Evolutionary conservation across 768 basidiomycete genomes (phyloP), one percentile per base, ranked within the genome.

Genomic region (Zangia roseola): DNA sequence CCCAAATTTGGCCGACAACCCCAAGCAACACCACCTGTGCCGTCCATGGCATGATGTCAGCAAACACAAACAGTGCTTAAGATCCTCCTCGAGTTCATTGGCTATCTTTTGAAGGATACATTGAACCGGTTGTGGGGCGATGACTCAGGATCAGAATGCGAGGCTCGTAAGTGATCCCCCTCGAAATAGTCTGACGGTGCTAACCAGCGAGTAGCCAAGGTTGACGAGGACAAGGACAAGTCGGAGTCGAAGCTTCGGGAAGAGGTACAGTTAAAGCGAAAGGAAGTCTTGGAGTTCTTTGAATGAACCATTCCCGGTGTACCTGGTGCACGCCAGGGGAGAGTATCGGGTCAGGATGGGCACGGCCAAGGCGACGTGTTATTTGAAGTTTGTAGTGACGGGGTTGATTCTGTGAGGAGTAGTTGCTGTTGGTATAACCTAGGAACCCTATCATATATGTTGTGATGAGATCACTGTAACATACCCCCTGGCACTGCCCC

Each of bases 1-100:
- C 0, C 5, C 43, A 1, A 7, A 35, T 26, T 35, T 62, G 40
- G 1, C 19, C 39, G 6, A 23, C 4, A 10, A 36, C 10, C 46
- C 59, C 25, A 49, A 10, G 10, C 42, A 54, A 9, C 56, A 56
- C 39, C 54, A 53, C 39, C 20, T 63, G 9, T 64, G 62, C 24
- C 57, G 62, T 16, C 31, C 42, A 3, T 65, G 63, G 62, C 44
- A 51, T n/a, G n/a, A n/a, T n/a, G n/a, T 31, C 52, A 39, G 44
- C 37, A 43, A 17, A 39, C 60, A 2, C 37, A 40, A 0, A 57
- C 45, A 13, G 51, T 54, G 40, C 54, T 63, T 20, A 42, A 47
- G 4, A 50, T 62, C 23, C 33, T 62, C 2, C 20, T 50, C 17
- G 57, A 57, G 10, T n/a, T 63, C n/a, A 34, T 59, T 10, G 28